Percentiles rank a stretch among this genome's conserved stretches.
Evolutionary conservation across 352 stramenopile genomes (phyloP).

Genomic region (Globisporangium paddicum): DNA sequence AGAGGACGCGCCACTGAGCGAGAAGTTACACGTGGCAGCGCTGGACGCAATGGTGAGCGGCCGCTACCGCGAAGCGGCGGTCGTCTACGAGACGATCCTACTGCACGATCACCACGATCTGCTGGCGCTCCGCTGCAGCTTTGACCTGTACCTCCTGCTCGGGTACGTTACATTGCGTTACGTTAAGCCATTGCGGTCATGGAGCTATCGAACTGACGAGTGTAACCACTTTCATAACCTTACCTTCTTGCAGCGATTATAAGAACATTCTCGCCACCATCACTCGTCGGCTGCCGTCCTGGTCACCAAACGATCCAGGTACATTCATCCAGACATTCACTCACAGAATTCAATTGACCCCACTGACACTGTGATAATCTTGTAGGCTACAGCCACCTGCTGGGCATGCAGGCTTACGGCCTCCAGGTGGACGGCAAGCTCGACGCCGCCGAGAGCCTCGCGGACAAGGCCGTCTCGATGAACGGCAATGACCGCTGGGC

Average conservation of each 20-base stretch:
- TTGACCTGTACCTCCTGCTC: slow-evolving; percentile 75
- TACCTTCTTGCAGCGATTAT: slow-evolving; percentile 39
- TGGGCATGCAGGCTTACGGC: slow-evolving; percentile 83
- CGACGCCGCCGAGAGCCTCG: slow-evolving; percentile 60
- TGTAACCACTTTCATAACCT: not conserved
- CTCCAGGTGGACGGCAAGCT: slow-evolving; percentile 59
- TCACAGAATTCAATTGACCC: not conserved
- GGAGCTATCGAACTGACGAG: not conserved
- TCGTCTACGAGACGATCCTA: slow-evolving; percentile 80
- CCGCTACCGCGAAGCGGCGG: slow-evolving; percentile 58
- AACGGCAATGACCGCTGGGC: slow-evolving; percentile 82
- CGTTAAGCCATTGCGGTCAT: not conserved
- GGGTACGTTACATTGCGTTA: slow-evolving; percentile 33
- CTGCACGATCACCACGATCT: slow-evolving; percentile 60
- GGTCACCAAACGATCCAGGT: slow-evolving; percentile 67
- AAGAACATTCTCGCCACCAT: slow-evolving; percentile 75
- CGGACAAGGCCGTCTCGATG: slow-evolving; percentile 80
- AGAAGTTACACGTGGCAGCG: slow-evolving; percentile 74
- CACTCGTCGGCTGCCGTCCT: slow-evolving; percentile 64
- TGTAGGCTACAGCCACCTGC: slow-evolving; percentile 65
- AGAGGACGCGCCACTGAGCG: slow-evolving; percentile 23
- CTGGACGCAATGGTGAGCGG: slow-evolving; percentile 67
- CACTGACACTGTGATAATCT: not conserved
- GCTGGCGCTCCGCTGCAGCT: slow-evolving; percentile 70
- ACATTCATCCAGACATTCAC: too few relatives aligned